Base-by-base conservation (phyloP, 805 yeast species). In the Pichia cabralensis region DNA sequence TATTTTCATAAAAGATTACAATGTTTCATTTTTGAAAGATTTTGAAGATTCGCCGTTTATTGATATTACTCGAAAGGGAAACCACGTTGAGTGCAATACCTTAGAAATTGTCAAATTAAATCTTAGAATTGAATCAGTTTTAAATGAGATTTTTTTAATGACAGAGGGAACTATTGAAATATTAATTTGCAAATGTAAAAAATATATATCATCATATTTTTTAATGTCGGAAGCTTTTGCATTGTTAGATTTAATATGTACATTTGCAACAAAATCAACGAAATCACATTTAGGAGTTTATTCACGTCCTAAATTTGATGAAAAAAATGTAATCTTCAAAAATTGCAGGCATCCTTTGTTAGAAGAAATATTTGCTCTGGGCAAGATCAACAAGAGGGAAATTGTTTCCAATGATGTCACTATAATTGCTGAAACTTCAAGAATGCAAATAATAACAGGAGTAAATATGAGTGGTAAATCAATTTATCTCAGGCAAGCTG, bases 391-490 rank as follows among this genome's bases (percentile, higher is more conserved):
- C 45, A 66, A 1, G 8, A 30, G 21, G 9, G 13, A 6, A 8
- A 24, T 31, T 2, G 13, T 34, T 7, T 15, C 40, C 2, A 70
- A 69, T 47, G 64, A 64, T 42, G 52, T 64, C 1, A 52, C 54
- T 4, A 52, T 60, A 5, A 44, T 55, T 6, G 39, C 47, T 5
- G 57, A 53, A 8, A 49, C 57, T 7, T 65, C 72, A 3, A 44
- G 64, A 20, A 46, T 69, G 8, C 71, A 67, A 36, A 60, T 74
- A 2, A 60, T 74, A 5, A 73, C 79, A 0, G 80, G 80, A 1
- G 70, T 74, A 3, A 74, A 74, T 41, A 71, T 71, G 76, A 74
- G 78, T 31, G 81, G 80, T 2, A 75, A 74, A 45, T 73, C 80
- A 0, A 67, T 74, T 5, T 71, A 69, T 39, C 61, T 75, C 26